phyloP scores from a whole-genome alignment of 2,329 filamentous ascomycete genomes.

The Curvularia sp. region DNA sequence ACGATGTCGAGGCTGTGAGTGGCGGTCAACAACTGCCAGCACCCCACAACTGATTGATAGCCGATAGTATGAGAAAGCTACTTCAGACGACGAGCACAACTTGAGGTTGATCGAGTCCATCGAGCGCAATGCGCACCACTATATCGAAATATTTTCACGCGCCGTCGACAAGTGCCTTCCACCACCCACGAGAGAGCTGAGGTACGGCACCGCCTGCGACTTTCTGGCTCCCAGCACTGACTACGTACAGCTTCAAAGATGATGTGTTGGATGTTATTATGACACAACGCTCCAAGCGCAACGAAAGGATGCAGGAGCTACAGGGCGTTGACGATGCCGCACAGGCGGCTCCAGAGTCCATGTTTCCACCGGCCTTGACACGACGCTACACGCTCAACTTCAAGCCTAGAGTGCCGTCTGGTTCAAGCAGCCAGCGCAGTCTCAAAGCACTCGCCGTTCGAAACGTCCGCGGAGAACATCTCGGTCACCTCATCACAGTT shows the following conservation, averaged over 20 bases:
- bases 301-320: conserved; percentile 70
- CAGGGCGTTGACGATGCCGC: conserved; percentile 55
- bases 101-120: conserved; percentile 81
- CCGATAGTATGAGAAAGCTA: conserved; percentile 76
- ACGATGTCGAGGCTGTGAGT: conserved; percentile 71
- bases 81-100: conserved; percentile 64
- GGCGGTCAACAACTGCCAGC: conserved; percentile 57
- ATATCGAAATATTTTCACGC: conserved; percentile 87
- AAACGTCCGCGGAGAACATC: conserved; percentile 88
- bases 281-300: conserved; percentile 85
- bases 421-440: conserved; percentile 65
- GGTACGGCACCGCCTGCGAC: conserved; percentile 58
- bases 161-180: conserved; percentile 90
- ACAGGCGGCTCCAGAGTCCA: conserved; percentile 72
- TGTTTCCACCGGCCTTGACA: conserved; percentile 90
- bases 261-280: conserved; percentile 97
- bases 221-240: conserved; percentile 27
- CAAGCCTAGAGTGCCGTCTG: conserved; percentile 81
- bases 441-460: conserved; percentile 82
- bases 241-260: conserved; percentile 80
- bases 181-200: conserved; percentile 75
- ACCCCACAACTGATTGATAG: not conserved
- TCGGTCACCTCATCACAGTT: conserved; percentile 91
- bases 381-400: conserved; percentile 95
- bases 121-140: conserved; percentile 90